Base-by-base conservation (phyloP, 2,329 filamentous ascomycete genomes). In the Periconia sp. region DNA sequence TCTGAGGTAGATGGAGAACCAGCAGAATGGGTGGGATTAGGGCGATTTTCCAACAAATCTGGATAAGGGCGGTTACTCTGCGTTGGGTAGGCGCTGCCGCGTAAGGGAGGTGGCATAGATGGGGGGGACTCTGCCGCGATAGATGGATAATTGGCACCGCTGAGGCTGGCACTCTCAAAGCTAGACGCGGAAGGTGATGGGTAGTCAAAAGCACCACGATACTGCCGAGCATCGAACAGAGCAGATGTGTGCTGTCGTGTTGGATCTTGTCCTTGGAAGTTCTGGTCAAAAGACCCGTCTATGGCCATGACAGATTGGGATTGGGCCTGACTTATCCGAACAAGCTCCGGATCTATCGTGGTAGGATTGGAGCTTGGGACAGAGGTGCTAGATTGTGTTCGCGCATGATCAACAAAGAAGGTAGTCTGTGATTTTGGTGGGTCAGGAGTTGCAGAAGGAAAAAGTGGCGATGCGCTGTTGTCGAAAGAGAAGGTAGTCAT, bases 81-180 rank as follows among this genome's bases (percentile, higher is more conserved):
- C 4, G 43, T 33, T 15, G 43, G 22, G 30, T 56, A 40, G 9
- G 41, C 34, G 11, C 25, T 41, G 11, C 43, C 36, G 6, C 50
- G 53, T 10, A 39, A 39, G 3, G 65, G 61, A n/a, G 63, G 66
- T 32, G 51, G 63, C 61, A 66, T 66, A 4, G 61, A 52, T 13
- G 55, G 45, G 12, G 63, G 49, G 3, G 47, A 46, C 6, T 59
- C 47, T 16, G 51, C 44, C 19, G 50, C 50, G n/a, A 50, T 53
- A 3, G 58, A 37, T 16, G 44, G 30, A 24, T 52, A 50, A 2
- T 26, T 47, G 13, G 46, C 43, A 43, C 43, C 49, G 35, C 33
- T 55, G 16, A 50, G 57, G 26, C 37, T 46, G 32, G 52, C 31
- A 17, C 25, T 35, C 5, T 60, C 58, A 9, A 62, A 56, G 11